phyloP scores from a whole-genome alignment of 495 filamentous ascomycete genomes.

The Astrothelium subdiscretum region DNA sequence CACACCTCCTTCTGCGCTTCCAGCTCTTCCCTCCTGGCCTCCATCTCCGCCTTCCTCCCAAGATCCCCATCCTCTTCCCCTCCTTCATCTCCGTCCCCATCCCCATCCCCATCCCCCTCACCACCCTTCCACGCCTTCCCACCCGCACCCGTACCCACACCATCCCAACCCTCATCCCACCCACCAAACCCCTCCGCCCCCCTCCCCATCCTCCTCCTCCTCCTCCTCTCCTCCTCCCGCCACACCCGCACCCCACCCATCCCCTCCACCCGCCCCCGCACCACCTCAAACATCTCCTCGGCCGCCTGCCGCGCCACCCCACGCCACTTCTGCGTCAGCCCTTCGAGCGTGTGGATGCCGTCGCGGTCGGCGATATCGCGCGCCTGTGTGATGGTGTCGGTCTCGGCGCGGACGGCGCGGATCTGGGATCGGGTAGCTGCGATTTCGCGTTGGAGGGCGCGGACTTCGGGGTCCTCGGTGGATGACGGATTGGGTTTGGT shows the following conservation, averaged over 20 bases:
- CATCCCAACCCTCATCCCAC: slow-evolving; percentile 33
- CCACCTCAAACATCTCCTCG: slow-evolving; percentile 36
- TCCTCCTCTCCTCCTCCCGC: slow-evolving; percentile 36
- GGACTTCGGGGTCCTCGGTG: background rate
- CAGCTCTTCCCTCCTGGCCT: slow-evolving; percentile 11
- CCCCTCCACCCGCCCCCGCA: slow-evolving; percentile 35
- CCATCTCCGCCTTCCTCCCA: slow-evolving; percentile 13
- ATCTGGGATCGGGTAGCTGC: slow-evolving; percentile 11
- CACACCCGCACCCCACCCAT: slow-evolving; percentile 50
- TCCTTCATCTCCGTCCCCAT: slow-evolving; percentile 21
- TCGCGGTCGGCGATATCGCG: slow-evolving; percentile 34
- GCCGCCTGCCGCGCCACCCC: slow-evolving; percentile 33
- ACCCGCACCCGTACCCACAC: slow-evolving; percentile 30
- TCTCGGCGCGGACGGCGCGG: slow-evolving; percentile 17
- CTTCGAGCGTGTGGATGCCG: slow-evolving; percentile 38
- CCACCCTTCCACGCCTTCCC: slow-evolving; percentile 20
- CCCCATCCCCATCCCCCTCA: slow-evolving; percentile 30
- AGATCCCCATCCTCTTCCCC: slow-evolving; percentile 12
- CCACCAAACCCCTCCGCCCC: slow-evolving; percentile 19
- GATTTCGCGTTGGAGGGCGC: background rate
- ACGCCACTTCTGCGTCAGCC: slow-evolving; percentile 35
- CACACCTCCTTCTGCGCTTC: slow-evolving; percentile 8
- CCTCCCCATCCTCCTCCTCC: slow-evolving; percentile 31
- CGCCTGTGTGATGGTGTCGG: slow-evolving; percentile 42
- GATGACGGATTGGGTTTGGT: background rate